Conservation (phyloP, 768 basidiomycete genomes). For the Sporobolomyces pararoseus region DNA sequence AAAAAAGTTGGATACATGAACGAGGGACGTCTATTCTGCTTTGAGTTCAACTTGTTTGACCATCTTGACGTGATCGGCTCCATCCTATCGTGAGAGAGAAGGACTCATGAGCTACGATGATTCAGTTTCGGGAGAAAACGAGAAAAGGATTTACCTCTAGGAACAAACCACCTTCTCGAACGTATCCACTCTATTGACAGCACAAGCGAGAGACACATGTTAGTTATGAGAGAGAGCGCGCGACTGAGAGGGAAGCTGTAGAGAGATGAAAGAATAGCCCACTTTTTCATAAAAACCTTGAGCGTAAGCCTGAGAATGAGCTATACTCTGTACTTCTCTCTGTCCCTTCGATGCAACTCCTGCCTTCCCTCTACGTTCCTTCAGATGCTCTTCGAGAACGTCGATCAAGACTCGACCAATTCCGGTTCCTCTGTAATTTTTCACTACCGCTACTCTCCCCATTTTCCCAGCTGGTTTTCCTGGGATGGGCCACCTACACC, state of each 20-base stretch:
- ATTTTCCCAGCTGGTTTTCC: slow-evolving; percentile 13
- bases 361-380: slow-evolving; percentile 5
- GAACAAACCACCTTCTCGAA: slow-evolving; percentile 21
- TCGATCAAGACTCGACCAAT: slow-evolving; percentile 15
- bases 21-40: slow-evolving; percentile 8
- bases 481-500: slow-evolving; percentile 27
- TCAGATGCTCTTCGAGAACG: slow-evolving; percentile 18
- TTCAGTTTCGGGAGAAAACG: neutral
- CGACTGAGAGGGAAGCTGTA: too few species aligned
- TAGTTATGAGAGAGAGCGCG: neutral
- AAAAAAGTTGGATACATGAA: too few species aligned
- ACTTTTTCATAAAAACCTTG: slow-evolving; percentile 16
- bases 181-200: slow-evolving; percentile 23
- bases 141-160: slow-evolving; percentile 14
- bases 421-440: slow-evolving; percentile 15
- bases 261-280: neutral
- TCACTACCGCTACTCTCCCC: slow-evolving; percentile 20
- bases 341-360: neutral
- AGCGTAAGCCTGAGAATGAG: slow-evolving; percentile 25
- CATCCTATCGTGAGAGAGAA: too few species aligned
- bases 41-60: neutral
- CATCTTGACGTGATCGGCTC: slow-evolving; percentile 19
- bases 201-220: neutral
- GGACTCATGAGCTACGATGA: neutral
- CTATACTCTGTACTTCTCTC: neutral